These are phyloP conservation scores for Hypholoma fasciculare DNA, from an alignment of 768 basidiomycete genomes.

Conservation along the genomic window DNA sequence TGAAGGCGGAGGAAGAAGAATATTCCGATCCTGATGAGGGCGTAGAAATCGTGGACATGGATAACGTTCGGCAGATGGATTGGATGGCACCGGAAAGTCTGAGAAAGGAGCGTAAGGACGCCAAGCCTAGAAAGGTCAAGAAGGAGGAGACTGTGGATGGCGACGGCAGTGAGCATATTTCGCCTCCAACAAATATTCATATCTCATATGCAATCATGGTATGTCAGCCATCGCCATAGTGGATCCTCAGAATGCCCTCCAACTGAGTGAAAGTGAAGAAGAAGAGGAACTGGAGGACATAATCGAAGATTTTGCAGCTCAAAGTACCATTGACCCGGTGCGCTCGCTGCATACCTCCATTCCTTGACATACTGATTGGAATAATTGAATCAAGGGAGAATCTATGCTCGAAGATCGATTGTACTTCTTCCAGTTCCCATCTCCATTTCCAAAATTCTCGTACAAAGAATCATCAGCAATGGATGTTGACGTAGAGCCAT, in stretches of 20 bases:
- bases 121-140: constrained; percentile 36
- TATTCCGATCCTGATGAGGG: constrained; percentile 90
- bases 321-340: constrained; percentile 41
- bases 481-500: constrained; percentile 35
- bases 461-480: constrained; percentile 32
- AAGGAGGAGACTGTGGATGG: constrained; percentile 38
- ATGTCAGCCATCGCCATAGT: not conserved
- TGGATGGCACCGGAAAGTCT: constrained; percentile 59
- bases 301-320: constrained; percentile 63
- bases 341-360: constrained; percentile 4
- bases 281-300: constrained; percentile 73
- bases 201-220: not conserved
- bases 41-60: constrained; percentile 86
- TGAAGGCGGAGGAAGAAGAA: constrained; percentile 37
- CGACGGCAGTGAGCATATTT: constrained; percentile 23
- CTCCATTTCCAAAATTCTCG: constrained; percentile 77
- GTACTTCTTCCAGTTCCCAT: constrained; percentile 87
- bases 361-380: constrained; percentile 4
- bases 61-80: constrained; percentile 73
- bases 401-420: constrained; percentile 55
- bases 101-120: constrained; percentile 41
- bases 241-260: not conserved
- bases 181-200: not conserved
- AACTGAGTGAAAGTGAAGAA: constrained; percentile 50
- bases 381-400: constrained; percentile 37